Evolutionary conservation across 2,329 filamentous ascomycete species (phyloP).

Genomic region (Tolypocladium amazonense): DNA sequence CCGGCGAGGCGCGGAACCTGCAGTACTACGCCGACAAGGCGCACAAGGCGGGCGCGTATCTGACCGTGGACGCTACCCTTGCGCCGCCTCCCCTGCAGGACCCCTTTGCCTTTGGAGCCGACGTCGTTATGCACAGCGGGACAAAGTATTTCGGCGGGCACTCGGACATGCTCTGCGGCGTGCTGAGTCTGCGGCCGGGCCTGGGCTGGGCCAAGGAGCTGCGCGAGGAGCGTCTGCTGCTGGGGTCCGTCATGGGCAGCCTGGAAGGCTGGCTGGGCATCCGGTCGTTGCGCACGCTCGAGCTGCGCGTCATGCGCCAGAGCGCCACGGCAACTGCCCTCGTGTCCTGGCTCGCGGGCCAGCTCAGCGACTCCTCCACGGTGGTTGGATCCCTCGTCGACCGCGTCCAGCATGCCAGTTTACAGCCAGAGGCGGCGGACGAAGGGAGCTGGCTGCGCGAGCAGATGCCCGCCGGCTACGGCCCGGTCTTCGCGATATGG

Average conservation of each 20-base stretch:
- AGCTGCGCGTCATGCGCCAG: slow-evolving; percentile 71
- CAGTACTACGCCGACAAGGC: slow-evolving; percentile 62
- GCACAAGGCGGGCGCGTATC: slow-evolving; percentile 57
- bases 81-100: slow-evolving; percentile 83
- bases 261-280: slow-evolving; percentile 90
- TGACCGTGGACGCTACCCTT: slow-evolving; percentile 87
- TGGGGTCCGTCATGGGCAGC: slow-evolving; percentile 80
- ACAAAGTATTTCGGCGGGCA: slow-evolving; percentile 97
- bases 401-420: slow-evolving; percentile 63
- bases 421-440: slow-evolving; percentile 54
- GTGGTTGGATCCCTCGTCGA: slow-evolving; percentile 43
- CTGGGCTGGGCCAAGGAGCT: slow-evolving; percentile 50
- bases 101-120: slow-evolving; percentile 71
- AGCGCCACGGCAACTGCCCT: slow-evolving; percentile 58
- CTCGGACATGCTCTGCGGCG: slow-evolving; percentile 84
- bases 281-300: slow-evolving; percentile 73
- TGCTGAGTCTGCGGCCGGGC: slow-evolving; percentile 54
- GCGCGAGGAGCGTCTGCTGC: slow-evolving; percentile 56
- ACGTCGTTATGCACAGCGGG: slow-evolving; percentile 83
- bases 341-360: slow-evolving; percentile 58
- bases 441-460: slow-evolving; percentile 60
- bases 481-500: slow-evolving; percentile 74
- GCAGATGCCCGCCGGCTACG: slow-evolving; percentile 89
- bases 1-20: slow-evolving; percentile 70
- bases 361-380: slow-evolving; percentile 28